Conservation (phyloP, 371 early-diverging fungal species). For the Blakeslea trispora region DNA sequence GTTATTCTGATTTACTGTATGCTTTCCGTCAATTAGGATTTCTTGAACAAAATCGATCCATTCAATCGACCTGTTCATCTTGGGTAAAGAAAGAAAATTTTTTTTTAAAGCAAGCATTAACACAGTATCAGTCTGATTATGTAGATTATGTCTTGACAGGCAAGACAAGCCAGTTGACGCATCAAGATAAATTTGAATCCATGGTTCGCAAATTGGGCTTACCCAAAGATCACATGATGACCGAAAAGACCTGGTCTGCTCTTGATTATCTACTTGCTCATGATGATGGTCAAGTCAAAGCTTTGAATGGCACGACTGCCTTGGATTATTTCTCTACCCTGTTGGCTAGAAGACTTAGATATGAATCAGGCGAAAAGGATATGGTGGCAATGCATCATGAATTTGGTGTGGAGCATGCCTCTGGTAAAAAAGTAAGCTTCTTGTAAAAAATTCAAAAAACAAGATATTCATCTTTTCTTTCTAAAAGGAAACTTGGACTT, state of each 20-base stretch:
- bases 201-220: conserved; percentile 50
- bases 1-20: conserved; percentile 65
- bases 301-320: conserved; percentile 15
- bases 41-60: conserved; percentile 35
- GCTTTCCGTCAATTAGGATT: conserved; percentile 64
- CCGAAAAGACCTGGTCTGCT: conserved; percentile 46
- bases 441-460: background rate
- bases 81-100: too few species aligned
- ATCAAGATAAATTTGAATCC: conserved; percentile 28
- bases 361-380: conserved; percentile 77
- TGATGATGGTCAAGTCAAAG: conserved; percentile 6
- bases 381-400: conserved; percentile 90
- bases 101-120: too few species aligned
- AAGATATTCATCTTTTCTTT: too few species aligned
- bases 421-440: conserved; percentile 50
- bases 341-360: conserved; percentile 71
- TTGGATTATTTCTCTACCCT: conserved; percentile 80
- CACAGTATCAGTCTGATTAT: conserved; percentile 33
- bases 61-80: background rate
- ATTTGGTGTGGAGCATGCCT: conserved; percentile 67
- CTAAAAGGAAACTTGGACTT: conserved; percentile 63
- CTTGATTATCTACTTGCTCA: conserved; percentile 24
- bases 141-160: conserved; percentile 24
- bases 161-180: background rate
- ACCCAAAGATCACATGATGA: conserved; percentile 40